phyloP scores from a whole-genome alignment of 495 filamentous ascomycete genomes.

The Chaetomidium leptoderma region DNA sequence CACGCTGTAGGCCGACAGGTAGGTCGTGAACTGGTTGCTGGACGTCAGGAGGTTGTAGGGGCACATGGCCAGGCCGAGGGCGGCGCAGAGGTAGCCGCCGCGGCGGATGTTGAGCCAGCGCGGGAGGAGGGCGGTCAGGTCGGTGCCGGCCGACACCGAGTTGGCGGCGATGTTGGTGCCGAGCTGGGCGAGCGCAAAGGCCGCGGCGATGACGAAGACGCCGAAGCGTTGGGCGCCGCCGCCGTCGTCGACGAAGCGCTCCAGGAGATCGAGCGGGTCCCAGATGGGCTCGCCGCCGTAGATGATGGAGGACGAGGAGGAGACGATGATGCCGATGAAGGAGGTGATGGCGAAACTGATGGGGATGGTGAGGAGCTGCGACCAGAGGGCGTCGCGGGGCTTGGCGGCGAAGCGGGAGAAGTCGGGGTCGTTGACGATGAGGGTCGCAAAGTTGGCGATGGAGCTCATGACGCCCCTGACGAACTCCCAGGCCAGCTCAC shows the following conservation, averaged over 20 bases:
- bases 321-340: conserved; percentile 91
- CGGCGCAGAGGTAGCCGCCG: conserved; percentile 84
- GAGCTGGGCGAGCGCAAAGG: conserved; percentile 82
- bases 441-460: conserved; percentile 89
- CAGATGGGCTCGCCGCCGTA: conserved; percentile 71
- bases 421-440: conserved; percentile 84
- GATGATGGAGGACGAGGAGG: conserved; percentile 77
- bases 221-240: conserved; percentile 75
- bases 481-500: conserved; percentile 72
- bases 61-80: conserved; percentile 80
- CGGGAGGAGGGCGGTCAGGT: conserved; percentile 86
- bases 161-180: conserved; percentile 95
- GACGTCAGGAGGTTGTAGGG: conserved; percentile 77
- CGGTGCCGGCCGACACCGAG: conserved; percentile 82
- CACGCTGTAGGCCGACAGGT: conserved; percentile 91
- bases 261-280: conserved; percentile 78
- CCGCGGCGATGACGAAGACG: conserved; percentile 79
- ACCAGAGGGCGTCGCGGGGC: conserved; percentile 81
- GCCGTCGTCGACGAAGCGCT: conserved; percentile 67
- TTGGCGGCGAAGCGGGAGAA: conserved; percentile 82
- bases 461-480: conserved; percentile 81
- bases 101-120: conserved; percentile 84
- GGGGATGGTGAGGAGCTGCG: conserved; percentile 83
- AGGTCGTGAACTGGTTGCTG: conserved; percentile 90
- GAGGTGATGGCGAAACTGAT: conserved; percentile 82